Evolutionary conservation across 805 yeast species (phyloP).

Genomic region (Tetrapisispora fleetii): DNA sequence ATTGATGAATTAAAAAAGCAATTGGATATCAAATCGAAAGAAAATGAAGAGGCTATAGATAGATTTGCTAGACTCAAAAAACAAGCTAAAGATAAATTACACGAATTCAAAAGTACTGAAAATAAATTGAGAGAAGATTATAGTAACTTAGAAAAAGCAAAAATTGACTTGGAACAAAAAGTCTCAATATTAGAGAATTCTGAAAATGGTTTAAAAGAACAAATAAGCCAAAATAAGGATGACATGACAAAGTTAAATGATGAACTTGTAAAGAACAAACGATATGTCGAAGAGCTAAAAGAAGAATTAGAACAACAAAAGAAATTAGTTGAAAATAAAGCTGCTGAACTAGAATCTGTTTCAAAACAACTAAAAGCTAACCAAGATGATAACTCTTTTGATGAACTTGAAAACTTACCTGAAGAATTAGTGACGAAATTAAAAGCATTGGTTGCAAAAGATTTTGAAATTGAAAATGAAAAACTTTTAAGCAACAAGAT

Average conservation of each 20-base stretch:
- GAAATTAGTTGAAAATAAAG: slow-evolving; percentile 7
- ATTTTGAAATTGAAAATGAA: slow-evolving; percentile 18
- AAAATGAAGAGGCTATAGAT: slow-evolving; percentile 27
- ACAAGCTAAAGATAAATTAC: slow-evolving; percentile 30
- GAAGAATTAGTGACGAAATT: background rate
- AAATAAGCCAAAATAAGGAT: background rate
- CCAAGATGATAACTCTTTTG: background rate
- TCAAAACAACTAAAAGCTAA: slow-evolving; percentile 4
- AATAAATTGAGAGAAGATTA: slow-evolving; percentile 32
- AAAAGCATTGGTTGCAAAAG: slow-evolving; percentile 14
- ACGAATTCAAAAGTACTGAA: slow-evolving; percentile 25
- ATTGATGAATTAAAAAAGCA: slow-evolving; percentile 13
- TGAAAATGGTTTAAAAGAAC: slow-evolving; percentile 4
- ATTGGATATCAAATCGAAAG: slow-evolving; percentile 10
- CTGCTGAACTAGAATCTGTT: slow-evolving; percentile 5
- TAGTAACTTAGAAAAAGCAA: slow-evolving; percentile 21
- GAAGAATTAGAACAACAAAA: slow-evolving; percentile 5
- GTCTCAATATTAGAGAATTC: slow-evolving; percentile 14
- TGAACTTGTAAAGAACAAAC: slow-evolving; percentile 10
- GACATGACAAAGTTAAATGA: slow-evolving; percentile 12
- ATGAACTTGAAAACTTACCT: background rate
- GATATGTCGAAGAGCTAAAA: background rate
- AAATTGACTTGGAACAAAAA: slow-evolving; percentile 4
- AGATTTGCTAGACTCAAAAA: slow-evolving; percentile 26
- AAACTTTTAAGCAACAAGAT: background rate